phyloP scores from a whole-genome alignment of 768 basidiomycete genomes.

The Tylopilus rubrobrunneus region DNA sequence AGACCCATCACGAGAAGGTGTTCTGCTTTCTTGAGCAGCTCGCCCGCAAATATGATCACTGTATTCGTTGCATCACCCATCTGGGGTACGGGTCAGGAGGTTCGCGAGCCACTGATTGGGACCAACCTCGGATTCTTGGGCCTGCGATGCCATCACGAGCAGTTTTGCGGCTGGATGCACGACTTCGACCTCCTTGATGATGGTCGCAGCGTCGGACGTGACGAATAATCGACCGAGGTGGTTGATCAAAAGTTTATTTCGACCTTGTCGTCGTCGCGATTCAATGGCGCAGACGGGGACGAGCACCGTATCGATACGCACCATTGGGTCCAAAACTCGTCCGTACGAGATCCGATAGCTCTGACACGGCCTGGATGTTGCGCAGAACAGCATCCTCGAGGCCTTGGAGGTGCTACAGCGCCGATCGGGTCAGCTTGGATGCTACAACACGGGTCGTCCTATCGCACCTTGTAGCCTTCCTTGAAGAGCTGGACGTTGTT shows the following conservation, averaged over 20 bases:
- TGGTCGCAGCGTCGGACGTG: conserved; percentile 98
- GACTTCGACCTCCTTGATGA: conserved; percentile 96
- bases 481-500: conserved; percentile 92
- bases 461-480: conserved; percentile 88
- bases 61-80: conserved; percentile 98
- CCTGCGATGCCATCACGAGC: conserved; percentile 98
- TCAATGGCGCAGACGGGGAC: background rate
- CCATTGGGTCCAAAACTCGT: conserved; percentile 97
- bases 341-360: conserved; percentile 90
- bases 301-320: conserved; percentile 34
- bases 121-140: conserved; percentile 89
- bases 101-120: background rate
- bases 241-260: conserved; percentile 98
- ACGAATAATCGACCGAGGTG: conserved; percentile 95
- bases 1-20: conserved; percentile 92
- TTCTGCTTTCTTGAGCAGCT: conserved; percentile 91
- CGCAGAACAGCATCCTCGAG: conserved; percentile 96
- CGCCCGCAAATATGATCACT: conserved; percentile 93
- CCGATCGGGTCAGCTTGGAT: conserved; percentile 3
- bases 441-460: conserved; percentile 1
- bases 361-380: conserved; percentile 94
- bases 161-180: conserved; percentile 98
- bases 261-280: conserved; percentile 46
- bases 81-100: conserved; percentile 36
- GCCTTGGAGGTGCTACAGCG: conserved; percentile 70